These are phyloP conservation scores for Micromonas commoda DNA, from an alignment of 139 green algal genomes.

Conservation along the genomic window DNA sequence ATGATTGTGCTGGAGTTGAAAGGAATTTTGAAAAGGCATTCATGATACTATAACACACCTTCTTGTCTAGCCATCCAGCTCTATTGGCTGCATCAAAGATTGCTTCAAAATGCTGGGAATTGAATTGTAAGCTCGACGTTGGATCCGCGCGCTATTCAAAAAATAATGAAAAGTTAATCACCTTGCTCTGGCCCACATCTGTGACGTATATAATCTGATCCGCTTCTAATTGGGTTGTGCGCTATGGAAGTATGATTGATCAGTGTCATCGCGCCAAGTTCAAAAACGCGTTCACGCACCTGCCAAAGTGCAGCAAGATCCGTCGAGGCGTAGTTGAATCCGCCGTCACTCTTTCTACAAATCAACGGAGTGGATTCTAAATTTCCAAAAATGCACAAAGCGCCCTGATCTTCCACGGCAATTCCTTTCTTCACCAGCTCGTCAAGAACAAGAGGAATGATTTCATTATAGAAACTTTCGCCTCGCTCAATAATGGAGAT, in stretches of 20 bases:
- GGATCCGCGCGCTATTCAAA: too few relatives aligned
- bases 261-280: too few relatives aligned
- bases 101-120: conserved; percentile 80
- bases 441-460: conserved; percentile 69
- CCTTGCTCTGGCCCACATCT: conserved; percentile 73
- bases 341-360: conserved; percentile 89
- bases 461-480: conserved; percentile 95
- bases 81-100: conserved; percentile 74
- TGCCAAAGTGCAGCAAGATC: conserved; percentile 85
- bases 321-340: conserved; percentile 91
- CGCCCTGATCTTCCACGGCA: conserved; percentile 72
- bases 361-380: conserved; percentile 72
- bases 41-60: background rate
- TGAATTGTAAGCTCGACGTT: too few relatives aligned
- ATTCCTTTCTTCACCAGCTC: conserved; percentile 64
- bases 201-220: conserved; percentile 98
- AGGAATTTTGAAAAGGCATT: background rate
- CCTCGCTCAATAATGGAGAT: conserved; percentile 79
- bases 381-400: conserved; percentile 48
- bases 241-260: background rate
- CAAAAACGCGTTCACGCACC: background rate
- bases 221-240: conserved; percentile 46
- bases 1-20: too few relatives aligned
- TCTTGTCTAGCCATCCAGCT: conserved; percentile 52
- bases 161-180: background rate